Base-by-base conservation (phyloP, 2,329 filamentous ascomycete species). In the Blastomyces percursus region DNA sequence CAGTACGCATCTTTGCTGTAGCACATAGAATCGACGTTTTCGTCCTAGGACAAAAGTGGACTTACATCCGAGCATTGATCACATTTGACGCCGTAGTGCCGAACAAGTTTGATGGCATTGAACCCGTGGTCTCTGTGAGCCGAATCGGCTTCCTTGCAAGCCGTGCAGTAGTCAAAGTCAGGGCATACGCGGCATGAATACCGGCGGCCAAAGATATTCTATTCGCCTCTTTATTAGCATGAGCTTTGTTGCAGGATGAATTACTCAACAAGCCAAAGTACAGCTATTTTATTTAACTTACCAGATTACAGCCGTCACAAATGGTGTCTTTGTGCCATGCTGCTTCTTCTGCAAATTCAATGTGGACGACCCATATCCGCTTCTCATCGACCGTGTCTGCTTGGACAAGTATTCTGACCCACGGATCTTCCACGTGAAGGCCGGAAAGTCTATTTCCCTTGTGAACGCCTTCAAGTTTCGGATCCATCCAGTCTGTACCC, bases 321-420 rank as follows among this genome's bases (percentile, higher is more conserved):
- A 57, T 8, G n/a, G 30, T 12, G 55, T 62, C 60, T 35, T 35
- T 54, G n/a, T 62, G 52, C 60, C 60, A 62, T 21, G 44, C 40
- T n/a, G 51, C 52, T 9, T 62, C 16, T 32, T 62, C 60, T n/a
- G 42, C 60, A 24, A 21, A 42, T 35, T 38, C 35, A 40, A 62
- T 62, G 16, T 62, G 55, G n/a, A 62, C 60, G 27, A 62, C 52
- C 60, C 60, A 62, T 21, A 58, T 62, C 32, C 46, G 48, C 30
- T 58, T 62, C 2, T 40, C 60, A 5, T 58, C 58, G 51, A 62
- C 19, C 3, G 14, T 58, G 8, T 46, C 60, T 19, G 58, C 46
- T 16, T 19, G 21, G 4, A 62, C 55, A 5, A 62, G 32, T 44
- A 62, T 57, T 35, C 60, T 54, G 30, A 32, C 8, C 27, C 30